Conservation (phyloP, 352 stramenopile genomes). For the Globisporangium solare region DNA sequence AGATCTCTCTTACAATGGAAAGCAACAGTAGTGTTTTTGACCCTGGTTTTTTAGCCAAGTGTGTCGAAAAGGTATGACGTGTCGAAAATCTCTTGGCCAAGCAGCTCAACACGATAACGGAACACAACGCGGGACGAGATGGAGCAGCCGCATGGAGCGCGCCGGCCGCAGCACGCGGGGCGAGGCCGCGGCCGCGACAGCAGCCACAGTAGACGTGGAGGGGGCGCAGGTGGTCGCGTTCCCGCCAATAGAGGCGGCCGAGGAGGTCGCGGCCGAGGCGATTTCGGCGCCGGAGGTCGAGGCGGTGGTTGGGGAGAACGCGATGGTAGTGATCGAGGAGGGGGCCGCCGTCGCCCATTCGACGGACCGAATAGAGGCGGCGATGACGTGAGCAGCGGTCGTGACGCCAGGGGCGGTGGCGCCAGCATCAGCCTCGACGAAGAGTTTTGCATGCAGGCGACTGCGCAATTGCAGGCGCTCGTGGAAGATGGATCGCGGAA, state of each 20-base stretch:
- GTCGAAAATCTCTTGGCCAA: background rate
- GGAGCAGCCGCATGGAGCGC: conserved; percentile 5
- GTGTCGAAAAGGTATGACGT: background rate
- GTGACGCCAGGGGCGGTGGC: conserved; percentile 4
- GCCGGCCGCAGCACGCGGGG: conserved; percentile 3
- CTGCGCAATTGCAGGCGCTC: conserved; percentile 53
- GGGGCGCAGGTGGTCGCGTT: conserved; percentile 1
- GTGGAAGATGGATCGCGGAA: conserved; percentile 48
- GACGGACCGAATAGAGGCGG: background rate
- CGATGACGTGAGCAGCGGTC: background rate
- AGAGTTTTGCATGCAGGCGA: conserved; percentile 66
- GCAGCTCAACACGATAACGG: no score
- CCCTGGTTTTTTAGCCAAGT: no score
- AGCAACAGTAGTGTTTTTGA: no score
- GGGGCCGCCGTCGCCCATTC: background rate
- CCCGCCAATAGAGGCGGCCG: conserved; percentile 2
- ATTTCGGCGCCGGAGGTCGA: conserved; percentile 1
- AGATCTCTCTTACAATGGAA: no score
- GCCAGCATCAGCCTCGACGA: conserved; percentile 48
- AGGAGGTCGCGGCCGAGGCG: conserved; percentile 11
- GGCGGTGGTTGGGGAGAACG: conserved; percentile 5
- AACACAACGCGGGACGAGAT: background rate
- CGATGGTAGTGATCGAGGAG: background rate
- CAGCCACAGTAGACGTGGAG: background rate
- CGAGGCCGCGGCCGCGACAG: conserved; percentile 1